A percentile compares a stretch with the other conserved stretches of the same genome.
These are phyloP conservation scores for Amaranthus palmeri DNA, from an alignment of 148 eudicot species.

Conservation along the genomic window DNA sequence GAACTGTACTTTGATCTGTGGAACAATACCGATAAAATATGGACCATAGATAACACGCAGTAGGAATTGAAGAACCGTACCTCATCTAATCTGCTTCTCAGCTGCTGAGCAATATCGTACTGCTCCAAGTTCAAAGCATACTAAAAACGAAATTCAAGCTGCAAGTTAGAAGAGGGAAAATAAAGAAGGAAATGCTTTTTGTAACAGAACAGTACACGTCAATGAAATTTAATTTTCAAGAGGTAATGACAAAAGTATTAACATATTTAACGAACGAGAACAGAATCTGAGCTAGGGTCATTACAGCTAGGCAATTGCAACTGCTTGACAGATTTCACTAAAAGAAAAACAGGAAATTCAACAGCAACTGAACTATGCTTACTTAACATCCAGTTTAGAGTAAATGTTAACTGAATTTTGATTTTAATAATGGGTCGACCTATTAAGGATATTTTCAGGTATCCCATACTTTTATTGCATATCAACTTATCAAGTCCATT, in stretches of 20 bases:
- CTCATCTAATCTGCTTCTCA: slow-evolving; percentile 92
- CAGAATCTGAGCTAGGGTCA: background rate
- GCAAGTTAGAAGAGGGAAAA: background rate
- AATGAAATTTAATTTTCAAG: background rate
- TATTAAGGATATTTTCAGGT: too few relatives aligned
- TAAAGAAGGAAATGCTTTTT: background rate
- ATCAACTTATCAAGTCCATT: background rate
- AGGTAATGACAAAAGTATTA: background rate
- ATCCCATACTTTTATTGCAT: background rate
- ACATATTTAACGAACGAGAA: background rate
- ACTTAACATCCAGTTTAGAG: background rate
- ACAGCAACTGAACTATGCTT: background rate
- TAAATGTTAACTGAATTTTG: too few relatives aligned
- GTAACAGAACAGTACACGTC: background rate
- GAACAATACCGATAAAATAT: background rate
- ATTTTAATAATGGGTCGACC: too few relatives aligned
- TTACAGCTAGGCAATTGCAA: background rate
- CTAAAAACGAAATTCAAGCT: slow-evolving; percentile 38
- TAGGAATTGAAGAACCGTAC: slow-evolving; percentile 32
- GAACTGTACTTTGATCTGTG: background rate
- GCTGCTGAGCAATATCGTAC: slow-evolving; percentile 80
- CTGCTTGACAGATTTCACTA: background rate
- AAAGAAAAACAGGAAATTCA: background rate
- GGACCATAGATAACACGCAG: background rate
- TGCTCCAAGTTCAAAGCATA: slow-evolving; percentile 92